Percentiles rank a stretch among this genome's conserved stretches.
These are phyloP conservation scores for Beauveria sp. DNA, from an alignment of 2,329 filamentous ascomycete genomes.

Conservation along the genomic window DNA sequence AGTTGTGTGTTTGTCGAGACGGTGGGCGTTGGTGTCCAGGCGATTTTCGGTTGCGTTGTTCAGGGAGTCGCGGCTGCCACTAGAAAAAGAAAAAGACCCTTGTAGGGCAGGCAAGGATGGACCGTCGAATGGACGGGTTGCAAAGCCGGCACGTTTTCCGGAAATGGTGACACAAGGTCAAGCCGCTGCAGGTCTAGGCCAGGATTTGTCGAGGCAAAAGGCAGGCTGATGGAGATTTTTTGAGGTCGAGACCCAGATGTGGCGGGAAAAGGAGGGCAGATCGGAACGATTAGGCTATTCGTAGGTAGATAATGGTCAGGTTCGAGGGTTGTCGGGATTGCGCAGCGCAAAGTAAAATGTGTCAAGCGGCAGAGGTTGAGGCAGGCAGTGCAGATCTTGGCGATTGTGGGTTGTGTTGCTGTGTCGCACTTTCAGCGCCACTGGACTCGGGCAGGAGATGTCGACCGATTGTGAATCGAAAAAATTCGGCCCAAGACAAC, in stretches of 20 bases:
- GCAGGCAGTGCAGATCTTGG: neutral
- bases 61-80: neutral
- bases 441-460: neutral
- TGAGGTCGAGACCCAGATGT: neutral
- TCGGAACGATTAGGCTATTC: neutral
- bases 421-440: neutral
- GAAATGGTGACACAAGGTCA: neutral
- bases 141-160: slow-evolving; percentile 7
- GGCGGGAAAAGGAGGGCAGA: neutral
- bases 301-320: neutral
- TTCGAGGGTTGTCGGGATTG: neutral
- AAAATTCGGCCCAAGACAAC: neutral
- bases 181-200: slow-evolving; percentile 3
- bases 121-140: neutral
- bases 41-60: neutral
- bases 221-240: neutral
- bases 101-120: neutral
- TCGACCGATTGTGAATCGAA: neutral
- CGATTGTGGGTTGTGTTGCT: neutral
- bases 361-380: neutral
- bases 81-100: neutral
- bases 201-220: neutral
- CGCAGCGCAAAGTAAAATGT: neutral
- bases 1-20: neutral
- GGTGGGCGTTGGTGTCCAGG: neutral